Evolutionary conservation across 176 grass and related monocot genomes (phyloP), one percentile per base, ranked within the genome.

Genomic region (Rhynchospora tenuis): DNA sequence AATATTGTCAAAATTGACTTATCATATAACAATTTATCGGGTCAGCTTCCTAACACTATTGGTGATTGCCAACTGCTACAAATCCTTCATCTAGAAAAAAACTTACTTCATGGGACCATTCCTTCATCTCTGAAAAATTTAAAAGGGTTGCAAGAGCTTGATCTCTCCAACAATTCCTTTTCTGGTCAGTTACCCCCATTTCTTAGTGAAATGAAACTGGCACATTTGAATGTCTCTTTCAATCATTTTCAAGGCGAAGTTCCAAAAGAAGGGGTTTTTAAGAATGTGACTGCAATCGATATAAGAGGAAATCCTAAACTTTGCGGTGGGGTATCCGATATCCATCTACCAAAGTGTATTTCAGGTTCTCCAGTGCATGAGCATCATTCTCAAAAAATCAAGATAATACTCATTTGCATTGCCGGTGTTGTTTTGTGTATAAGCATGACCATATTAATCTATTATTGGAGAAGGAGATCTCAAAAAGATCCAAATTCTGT

Each of bases 201-300:
- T 28, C 59, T 93, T 70, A 83, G 10, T 24, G 73, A 0, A 2
- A 75, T 88, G 62, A 52, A 52, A 13, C 81, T 88, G 5, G 0
- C 13, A 80, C 20, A 1, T 61, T 66, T 92, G 63, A 89, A 92
- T 50, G 31, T 90, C 20, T 89, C 92, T 42, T 91, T 89, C 73
- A 94, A 91, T 59, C 11, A 83, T 24, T 89, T 94, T 31, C 62
- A 89, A 31, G 92, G 89, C 1, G n/a, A 81, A 3, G 61, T 91
- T 8, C 92, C 92, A 23, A 12, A 85, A 29, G 23, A 72, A 20
- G 75, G 88, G n/a, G 22, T 89, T 70, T 92, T 92, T 60, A 62
- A 82, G 19, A 80, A 92, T 69, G 6, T 42, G 14, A 89, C 23
- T 3, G 55, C 78, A 19, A 15, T 81, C 10, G 16, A 81, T 9